These are phyloP conservation scores for Domatiomyces catenatus DNA, from an alignment of 2,329 filamentous ascomycete genomes.

Conservation along the genomic window DNA sequence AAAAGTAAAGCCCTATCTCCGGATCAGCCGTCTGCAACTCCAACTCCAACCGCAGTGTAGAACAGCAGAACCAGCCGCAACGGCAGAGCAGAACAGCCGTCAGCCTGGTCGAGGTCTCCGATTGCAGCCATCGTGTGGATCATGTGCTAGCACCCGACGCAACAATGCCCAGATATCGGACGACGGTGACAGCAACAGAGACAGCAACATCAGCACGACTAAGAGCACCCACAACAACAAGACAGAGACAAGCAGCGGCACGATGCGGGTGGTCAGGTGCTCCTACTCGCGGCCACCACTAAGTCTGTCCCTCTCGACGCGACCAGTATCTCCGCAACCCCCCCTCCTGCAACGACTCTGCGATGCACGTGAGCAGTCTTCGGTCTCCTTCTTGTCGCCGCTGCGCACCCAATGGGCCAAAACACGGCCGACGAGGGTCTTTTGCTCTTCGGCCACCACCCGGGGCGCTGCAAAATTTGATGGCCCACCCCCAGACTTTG, in stretches of 20 bases:
- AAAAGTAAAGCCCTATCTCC: not conserved
- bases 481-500: not conserved
- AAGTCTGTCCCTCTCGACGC: not conserved
- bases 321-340: not conserved
- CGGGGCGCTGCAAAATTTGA: not conserved
- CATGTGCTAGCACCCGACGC: not conserved
- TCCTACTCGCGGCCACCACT: not conserved
- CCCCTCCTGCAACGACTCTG: not conserved
- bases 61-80: not conserved
- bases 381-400: not conserved
- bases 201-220: not conserved
- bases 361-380: not conserved
- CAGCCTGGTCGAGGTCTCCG: too few species aligned
- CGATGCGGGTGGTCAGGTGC: not conserved
- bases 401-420: not conserved
- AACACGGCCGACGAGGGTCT: not conserved
- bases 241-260: not conserved
- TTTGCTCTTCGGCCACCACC: not conserved
- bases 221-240: not conserved
- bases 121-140: not conserved
- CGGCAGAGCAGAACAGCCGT: not conserved
- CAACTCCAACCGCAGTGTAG: too few species aligned
- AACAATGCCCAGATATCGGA: not conserved
- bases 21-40: not conserved
- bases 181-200: not conserved